These are phyloP conservation scores for Dactylellina leptospora DNA, from an alignment of 2,329 filamentous ascomycete genomes.

Conservation along the genomic window DNA sequence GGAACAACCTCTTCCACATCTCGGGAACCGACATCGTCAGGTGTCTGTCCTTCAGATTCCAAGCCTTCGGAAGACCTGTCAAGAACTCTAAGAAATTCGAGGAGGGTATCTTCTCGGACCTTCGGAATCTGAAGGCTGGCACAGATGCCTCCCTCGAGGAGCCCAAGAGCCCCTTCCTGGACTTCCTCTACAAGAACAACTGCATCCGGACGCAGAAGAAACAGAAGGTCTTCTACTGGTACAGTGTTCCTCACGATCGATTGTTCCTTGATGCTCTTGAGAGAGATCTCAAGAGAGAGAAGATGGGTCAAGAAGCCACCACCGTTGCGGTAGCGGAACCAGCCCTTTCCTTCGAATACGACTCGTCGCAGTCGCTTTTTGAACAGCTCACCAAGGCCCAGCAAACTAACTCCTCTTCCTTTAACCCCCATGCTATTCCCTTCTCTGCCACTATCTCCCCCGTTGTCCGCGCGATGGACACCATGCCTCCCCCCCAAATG, in stretches of 20 bases:
- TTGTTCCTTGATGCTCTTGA: slow-evolving; percentile 97
- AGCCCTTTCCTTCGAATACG: slow-evolving; percentile 97
- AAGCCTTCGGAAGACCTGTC: slow-evolving; percentile 95
- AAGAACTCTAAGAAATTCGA: slow-evolving; percentile 99
- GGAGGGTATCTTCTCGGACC: slow-evolving; percentile 98
- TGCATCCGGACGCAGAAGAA: slow-evolving; percentile 99
- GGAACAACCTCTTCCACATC: slow-evolving; percentile 99
- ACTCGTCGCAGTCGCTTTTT: slow-evolving; percentile 97
- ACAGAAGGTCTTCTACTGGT: slow-evolving; percentile 99
- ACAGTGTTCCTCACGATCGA: slow-evolving; percentile 96
- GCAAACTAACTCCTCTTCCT: slow-evolving; percentile 97
- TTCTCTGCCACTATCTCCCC: slow-evolving; percentile 87
- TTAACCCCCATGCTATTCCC: slow-evolving; percentile 78
- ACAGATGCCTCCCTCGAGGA: slow-evolving; percentile 98
- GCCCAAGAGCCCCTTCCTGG: slow-evolving; percentile 96
- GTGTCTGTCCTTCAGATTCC: slow-evolving; percentile 97
- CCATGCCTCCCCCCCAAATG: slow-evolving; percentile 88
- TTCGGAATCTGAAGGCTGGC: slow-evolving; percentile 97
- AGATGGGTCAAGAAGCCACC: slow-evolving; percentile 98
- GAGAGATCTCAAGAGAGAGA: slow-evolving; percentile 96
- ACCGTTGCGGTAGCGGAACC: slow-evolving; percentile 97
- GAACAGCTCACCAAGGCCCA: slow-evolving; percentile 99
- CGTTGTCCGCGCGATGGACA: slow-evolving; percentile 87
- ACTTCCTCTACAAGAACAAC: slow-evolving; percentile 99
- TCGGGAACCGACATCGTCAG: slow-evolving; percentile 98